Evolutionary conservation across 345 rosid genomes (phyloP).

Genomic region (Kernera saxatilis): DNA sequence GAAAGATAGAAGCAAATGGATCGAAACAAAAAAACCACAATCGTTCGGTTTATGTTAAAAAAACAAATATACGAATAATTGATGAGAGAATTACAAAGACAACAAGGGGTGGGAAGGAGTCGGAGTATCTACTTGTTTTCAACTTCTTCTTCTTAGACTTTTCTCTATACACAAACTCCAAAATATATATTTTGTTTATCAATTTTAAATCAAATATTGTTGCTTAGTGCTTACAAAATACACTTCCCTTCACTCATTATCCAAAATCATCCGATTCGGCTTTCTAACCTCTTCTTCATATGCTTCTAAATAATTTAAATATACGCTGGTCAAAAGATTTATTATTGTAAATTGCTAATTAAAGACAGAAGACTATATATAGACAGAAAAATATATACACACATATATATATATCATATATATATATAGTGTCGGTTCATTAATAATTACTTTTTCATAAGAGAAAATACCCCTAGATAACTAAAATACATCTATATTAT

Average conservation of each 20-base stretch:
- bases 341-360: no score
- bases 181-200: background rate
- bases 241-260: background rate
- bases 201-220: background rate
- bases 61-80: slow-evolving; percentile 14
- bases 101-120: slow-evolving; percentile 31
- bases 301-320: background rate
- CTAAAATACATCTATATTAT: no score
- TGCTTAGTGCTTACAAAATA: background rate
- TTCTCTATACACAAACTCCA: slow-evolving; percentile 25
- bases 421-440: no score
- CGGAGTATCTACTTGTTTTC: slow-evolving; percentile 59
- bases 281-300: background rate
- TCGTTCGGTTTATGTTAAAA: background rate
- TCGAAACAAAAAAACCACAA: slow-evolving; percentile 50
- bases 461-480: no score
- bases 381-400: no score
- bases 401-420: no score
- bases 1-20: slow-evolving; percentile 76
- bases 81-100: slow-evolving; percentile 44
- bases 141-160: slow-evolving; percentile 42
- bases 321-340: background rate
- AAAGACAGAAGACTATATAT: no score
- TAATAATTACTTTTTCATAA: no score
- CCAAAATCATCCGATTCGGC: background rate